phyloP scores from a whole-genome alignment of 2,329 filamentous ascomycete species.

The Colletotrichum liriopes region DNA sequence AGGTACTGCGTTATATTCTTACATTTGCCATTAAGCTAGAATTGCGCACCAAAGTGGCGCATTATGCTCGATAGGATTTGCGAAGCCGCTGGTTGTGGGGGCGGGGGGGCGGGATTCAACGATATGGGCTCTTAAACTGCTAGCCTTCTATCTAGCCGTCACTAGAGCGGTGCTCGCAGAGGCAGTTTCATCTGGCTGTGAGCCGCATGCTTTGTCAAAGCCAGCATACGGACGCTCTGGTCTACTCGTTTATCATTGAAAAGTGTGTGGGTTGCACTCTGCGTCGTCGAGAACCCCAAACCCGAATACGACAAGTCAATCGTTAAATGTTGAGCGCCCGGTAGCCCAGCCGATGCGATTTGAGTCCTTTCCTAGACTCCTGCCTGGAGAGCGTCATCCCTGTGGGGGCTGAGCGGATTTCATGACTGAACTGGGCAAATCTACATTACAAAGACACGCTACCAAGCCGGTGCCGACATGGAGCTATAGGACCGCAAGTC shows the following conservation, averaged over 20 bases:
- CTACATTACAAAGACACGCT: neutral
- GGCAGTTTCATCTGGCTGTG: neutral
- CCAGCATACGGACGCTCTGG: neutral
- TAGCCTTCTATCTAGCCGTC: neutral
- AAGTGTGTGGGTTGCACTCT: neutral
- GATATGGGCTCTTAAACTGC: neutral
- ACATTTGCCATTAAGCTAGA: too few species aligned
- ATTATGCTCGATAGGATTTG: neutral
- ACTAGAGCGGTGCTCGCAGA: neutral
- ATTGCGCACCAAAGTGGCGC: neutral
- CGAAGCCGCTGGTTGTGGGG: neutral
- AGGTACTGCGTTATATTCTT: too few species aligned
- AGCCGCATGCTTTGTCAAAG: neutral
- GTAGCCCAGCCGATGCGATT: neutral
- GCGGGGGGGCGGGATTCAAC: neutral
- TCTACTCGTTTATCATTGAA: neutral
- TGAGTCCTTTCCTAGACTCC: neutral
- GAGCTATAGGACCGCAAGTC: too few species aligned
- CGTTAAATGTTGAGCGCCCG: neutral
- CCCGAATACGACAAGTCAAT: neutral
- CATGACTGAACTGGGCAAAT: neutral
- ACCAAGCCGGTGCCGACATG: neutral
- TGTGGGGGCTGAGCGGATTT: neutral
- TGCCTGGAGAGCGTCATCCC: neutral
- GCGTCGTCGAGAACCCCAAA: neutral